Evolutionary conservation across 2,329 filamentous ascomycete species (phyloP).

Genomic region (Aspergillus sp.): DNA sequence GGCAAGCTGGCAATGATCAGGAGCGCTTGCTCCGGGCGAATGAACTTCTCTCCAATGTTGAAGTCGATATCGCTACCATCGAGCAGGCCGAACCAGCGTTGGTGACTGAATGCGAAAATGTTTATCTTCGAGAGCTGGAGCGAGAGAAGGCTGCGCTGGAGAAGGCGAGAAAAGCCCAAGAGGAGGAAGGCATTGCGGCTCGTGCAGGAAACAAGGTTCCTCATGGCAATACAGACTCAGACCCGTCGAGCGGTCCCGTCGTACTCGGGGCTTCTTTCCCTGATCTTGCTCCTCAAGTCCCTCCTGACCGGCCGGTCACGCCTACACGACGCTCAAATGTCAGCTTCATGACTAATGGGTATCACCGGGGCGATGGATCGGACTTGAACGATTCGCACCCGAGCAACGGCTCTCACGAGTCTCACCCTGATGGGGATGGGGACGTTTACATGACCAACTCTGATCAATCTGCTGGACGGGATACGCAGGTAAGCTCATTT

Average conservation of each 20-base stretch:
- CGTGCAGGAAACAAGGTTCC: conserved; percentile 52
- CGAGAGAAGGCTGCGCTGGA: conserved; percentile 66
- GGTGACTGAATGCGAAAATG: conserved; percentile 72
- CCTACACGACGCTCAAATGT: conserved; percentile 53
- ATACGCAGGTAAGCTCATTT: conserved; percentile 50
- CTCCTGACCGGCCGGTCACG: conserved; percentile 53
- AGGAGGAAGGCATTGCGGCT: conserved; percentile 44
- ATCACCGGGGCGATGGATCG: conserved; percentile 45
- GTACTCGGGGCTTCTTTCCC: conserved; percentile 66
- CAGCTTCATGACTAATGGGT: conserved; percentile 57
- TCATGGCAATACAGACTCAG: conserved; percentile 54
- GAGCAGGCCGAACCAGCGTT: conserved; percentile 64
- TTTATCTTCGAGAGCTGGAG: conserved; percentile 72
- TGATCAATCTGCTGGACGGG: conserved; percentile 39
- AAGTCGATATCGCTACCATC: conserved; percentile 83
- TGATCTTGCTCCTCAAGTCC: conserved; percentile 49
- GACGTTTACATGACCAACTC: conserved; percentile 64
- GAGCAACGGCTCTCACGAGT: conserved; percentile 56
- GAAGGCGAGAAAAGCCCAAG: conserved; percentile 46
- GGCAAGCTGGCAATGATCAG: conserved; percentile 70
- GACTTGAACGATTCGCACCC: conserved; percentile 37
- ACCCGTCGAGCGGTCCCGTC: conserved; percentile 51
- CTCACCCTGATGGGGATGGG: conserved; percentile 46
- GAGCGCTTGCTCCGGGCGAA: conserved; percentile 83
- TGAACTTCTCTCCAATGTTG: conserved; percentile 87